Percentiles rank a stretch among this genome's conserved stretches.
phyloP scores from a whole-genome alignment of 1,139 yeast species.

The Suhomyces bolitotheri region DNA sequence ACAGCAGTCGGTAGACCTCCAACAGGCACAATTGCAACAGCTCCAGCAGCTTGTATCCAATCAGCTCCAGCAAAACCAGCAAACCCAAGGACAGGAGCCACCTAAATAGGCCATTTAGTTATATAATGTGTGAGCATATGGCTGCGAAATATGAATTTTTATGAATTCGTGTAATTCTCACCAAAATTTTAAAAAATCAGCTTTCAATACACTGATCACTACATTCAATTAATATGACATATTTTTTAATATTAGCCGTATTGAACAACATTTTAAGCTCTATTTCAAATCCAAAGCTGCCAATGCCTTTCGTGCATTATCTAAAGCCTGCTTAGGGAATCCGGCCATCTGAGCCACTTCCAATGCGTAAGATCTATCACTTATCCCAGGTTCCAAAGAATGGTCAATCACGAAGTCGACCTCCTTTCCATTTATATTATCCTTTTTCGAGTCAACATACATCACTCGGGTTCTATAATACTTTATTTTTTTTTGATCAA shows the following conservation, averaged over 20 bases:
- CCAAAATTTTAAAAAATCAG: neutral
- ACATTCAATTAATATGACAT: too few species aligned
- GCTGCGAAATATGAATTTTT: neutral
- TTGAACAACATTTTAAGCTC: neutral
- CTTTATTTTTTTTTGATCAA: slow-evolving; percentile 36
- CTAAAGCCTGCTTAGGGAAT: slow-evolving; percentile 64
- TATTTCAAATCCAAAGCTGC: slow-evolving; percentile 10
- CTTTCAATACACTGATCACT: neutral
- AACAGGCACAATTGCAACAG: slow-evolving; percentile 25
- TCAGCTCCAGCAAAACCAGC: slow-evolving; percentile 22
- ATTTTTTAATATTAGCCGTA: too few species aligned
- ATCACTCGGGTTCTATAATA: slow-evolving; percentile 55
- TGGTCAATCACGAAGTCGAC: slow-evolving; percentile 55
- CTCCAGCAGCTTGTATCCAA: slow-evolving; percentile 32
- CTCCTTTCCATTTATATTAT: slow-evolving; percentile 9
- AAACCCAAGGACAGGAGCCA: slow-evolving; percentile 17
- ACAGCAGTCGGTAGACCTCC: slow-evolving; percentile 9
- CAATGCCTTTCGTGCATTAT: slow-evolving; percentile 48
- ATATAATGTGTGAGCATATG: neutral
- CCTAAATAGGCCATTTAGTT: neutral
- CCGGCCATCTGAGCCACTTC: slow-evolving; percentile 84
- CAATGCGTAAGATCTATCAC: slow-evolving; percentile 79
- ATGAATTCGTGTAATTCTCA: slow-evolving; percentile 1
- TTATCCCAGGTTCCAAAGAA: slow-evolving; percentile 66
- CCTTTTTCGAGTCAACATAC: slow-evolving; percentile 8